A percentile compares a stretch with the other conserved stretches of the same genome.
Conservation (phyloP, 257 asterid genomes). For the Primulina eburnea region DNA sequence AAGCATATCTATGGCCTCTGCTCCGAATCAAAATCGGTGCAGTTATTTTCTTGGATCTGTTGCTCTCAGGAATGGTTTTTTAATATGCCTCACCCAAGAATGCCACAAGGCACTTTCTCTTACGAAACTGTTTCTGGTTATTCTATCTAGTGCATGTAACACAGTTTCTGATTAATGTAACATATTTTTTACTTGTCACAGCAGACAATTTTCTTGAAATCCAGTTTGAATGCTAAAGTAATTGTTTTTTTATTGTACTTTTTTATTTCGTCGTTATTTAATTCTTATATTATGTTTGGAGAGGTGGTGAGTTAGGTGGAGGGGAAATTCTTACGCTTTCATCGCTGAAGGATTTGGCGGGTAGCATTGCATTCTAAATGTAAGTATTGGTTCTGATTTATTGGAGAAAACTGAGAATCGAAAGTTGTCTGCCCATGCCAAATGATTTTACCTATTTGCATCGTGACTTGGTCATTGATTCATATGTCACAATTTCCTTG, state of each 20-base stretch:
- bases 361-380: background rate
- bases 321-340: background rate
- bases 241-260: background rate
- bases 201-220: constrained; percentile 33
- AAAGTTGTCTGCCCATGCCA: constrained; percentile 23
- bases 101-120: background rate
- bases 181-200: constrained; percentile 33
- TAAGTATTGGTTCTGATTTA: constrained; percentile 47
- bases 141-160: constrained; percentile 26
- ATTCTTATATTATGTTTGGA: background rate
- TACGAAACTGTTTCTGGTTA: background rate
- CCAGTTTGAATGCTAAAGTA: constrained; percentile 16
- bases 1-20: constrained; percentile 15
- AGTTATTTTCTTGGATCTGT: background rate
- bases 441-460: background rate
- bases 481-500: constrained; percentile 50
- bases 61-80: background rate
- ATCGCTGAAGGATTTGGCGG: background rate
- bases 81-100: background rate
- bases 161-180: constrained; percentile 23
- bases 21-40: background rate
- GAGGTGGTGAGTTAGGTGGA: background rate
- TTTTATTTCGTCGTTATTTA: background rate
- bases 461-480: constrained; percentile 28
- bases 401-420: constrained; percentile 44